Percentiles rank a stretch among this genome's conserved stretches.
Evolutionary conservation across 2,329 filamentous ascomycete species (phyloP).

Genomic region (Macrophomina pseudophaseolina): DNA sequence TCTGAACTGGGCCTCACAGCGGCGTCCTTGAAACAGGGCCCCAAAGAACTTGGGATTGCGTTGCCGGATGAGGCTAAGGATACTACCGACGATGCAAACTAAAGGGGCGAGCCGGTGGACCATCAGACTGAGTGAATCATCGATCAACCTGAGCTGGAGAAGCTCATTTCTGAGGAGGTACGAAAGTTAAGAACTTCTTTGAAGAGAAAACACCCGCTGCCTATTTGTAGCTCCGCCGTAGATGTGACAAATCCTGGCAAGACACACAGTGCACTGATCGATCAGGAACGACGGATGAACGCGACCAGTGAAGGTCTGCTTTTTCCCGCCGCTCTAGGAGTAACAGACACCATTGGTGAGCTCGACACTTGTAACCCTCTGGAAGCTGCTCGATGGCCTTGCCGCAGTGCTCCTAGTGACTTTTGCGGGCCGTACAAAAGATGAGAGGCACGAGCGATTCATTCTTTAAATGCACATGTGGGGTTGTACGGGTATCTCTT

Average conservation of each 20-base stretch:
- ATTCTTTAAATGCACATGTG: constrained; percentile 53
- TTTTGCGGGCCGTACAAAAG: neutral
- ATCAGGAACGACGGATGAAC: constrained; percentile 48
- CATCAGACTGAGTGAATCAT: too few species aligned
- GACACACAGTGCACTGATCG: constrained; percentile 45
- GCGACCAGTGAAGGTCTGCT: constrained; percentile 63
- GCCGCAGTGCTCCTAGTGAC: constrained; percentile 51
- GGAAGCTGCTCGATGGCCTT: constrained; percentile 73
- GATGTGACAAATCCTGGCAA: constrained; percentile 52
- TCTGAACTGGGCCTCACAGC: too few species aligned
- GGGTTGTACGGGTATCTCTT: constrained; percentile 34
- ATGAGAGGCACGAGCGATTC: neutral
- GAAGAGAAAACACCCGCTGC: constrained; percentile 33
- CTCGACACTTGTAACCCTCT: constrained; percentile 71
- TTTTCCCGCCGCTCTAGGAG: constrained; percentile 52
- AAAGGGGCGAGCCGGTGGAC: too few species aligned
- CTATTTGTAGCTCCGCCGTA: constrained; percentile 47
- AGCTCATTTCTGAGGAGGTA: too few species aligned
- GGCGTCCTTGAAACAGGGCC: too few species aligned
- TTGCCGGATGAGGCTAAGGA: too few species aligned
- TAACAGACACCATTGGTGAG: constrained; percentile 48
- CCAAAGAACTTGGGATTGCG: too few species aligned
- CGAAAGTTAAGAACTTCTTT: too few species aligned
- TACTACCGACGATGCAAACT: too few species aligned
- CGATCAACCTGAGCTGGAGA: too few species aligned